Evolutionary conservation across 495 filamentous ascomycete species (phyloP).

Genomic region (Penicillium pancosmium): DNA sequence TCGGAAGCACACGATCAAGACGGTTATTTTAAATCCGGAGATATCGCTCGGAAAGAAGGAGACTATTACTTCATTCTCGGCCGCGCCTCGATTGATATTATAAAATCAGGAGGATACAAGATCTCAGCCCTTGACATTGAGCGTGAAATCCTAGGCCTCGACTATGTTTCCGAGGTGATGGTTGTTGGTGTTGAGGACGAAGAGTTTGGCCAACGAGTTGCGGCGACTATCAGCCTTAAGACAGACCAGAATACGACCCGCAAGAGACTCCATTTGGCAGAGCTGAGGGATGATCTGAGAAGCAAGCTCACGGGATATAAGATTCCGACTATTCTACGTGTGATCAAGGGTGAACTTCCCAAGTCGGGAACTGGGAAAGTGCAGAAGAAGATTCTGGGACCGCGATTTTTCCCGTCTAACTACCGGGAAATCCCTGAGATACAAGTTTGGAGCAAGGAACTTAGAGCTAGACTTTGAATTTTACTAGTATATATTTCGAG

Average conservation of each 20-base stretch:
- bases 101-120: conserved; percentile 53
- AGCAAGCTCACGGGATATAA: conserved; percentile 47
- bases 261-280: conserved; percentile 33
- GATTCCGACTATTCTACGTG: conserved; percentile 48
- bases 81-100: conserved; percentile 50
- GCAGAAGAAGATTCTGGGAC: conserved; percentile 53
- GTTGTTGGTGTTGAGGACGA: conserved; percentile 47
- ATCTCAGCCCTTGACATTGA: conserved; percentile 50
- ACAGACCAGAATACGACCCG: conserved; percentile 20
- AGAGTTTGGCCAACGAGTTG: conserved; percentile 55
- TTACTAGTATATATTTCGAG: background rate
- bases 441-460: conserved; percentile 41
- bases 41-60: conserved; percentile 49
- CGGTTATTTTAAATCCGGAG: conserved; percentile 52
- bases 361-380: conserved; percentile 53
- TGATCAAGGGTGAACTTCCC: conserved; percentile 48
- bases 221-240: conserved; percentile 45
- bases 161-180: conserved; percentile 43
- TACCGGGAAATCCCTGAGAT: conserved; percentile 38
- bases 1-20: conserved; percentile 34
- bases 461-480: conserved; percentile 18
- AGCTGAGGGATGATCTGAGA: conserved; percentile 44
- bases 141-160: conserved; percentile 43
- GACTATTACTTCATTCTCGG: conserved; percentile 53
- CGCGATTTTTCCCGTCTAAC: conserved; percentile 43